These are phyloP conservation scores for Coniochaeta sp. DNA, from an alignment of 2,329 filamentous ascomycete genomes.

Conservation along the genomic window DNA sequence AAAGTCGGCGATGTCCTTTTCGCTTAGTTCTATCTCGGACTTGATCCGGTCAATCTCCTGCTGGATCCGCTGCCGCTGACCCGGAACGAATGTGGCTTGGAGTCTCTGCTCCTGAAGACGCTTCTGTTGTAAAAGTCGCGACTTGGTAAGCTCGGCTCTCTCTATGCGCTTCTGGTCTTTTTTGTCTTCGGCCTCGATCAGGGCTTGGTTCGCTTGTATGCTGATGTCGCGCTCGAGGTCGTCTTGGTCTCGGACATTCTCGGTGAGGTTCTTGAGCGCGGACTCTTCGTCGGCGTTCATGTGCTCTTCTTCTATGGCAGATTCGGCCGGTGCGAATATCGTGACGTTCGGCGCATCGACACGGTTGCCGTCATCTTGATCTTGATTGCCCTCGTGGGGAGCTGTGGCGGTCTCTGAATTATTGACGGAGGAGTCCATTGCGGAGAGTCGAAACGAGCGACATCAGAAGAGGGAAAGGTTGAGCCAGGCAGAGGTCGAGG, in stretches of 20 bases:
- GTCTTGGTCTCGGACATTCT: conserved; percentile 74
- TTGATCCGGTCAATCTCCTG: conserved; percentile 62
- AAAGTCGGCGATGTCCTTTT: conserved; percentile 73
- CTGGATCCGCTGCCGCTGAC: conserved; percentile 50
- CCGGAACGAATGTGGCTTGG: conserved; percentile 21
- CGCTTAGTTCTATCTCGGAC: conserved; percentile 55
- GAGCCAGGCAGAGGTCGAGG: too few relatives aligned
- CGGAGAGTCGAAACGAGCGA: background rate
- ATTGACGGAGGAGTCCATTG: background rate
- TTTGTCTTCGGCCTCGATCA: conserved; percentile 57
- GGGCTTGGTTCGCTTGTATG: conserved; percentile 49
- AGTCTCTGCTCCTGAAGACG: conserved; percentile 43
- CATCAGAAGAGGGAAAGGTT: too few relatives aligned
- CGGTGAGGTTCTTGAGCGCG: conserved; percentile 55
- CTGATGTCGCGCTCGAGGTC: conserved; percentile 85
- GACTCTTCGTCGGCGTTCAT: conserved; percentile 47
- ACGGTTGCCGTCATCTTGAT: background rate
- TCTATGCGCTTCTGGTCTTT: conserved; percentile 56
- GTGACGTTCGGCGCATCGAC: background rate
- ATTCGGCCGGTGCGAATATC: background rate
- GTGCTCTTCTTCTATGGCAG: background rate
- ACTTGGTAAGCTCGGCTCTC: conserved; percentile 44
- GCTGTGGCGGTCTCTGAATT: background rate
- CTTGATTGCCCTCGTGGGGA: background rate
- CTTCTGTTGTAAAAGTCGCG: conserved; percentile 60